Evolutionary conservation across 768 basidiomycete genomes (phyloP), one percentile per base, ranked within the genome.

Genomic region (Pholiota microspora): DNA sequence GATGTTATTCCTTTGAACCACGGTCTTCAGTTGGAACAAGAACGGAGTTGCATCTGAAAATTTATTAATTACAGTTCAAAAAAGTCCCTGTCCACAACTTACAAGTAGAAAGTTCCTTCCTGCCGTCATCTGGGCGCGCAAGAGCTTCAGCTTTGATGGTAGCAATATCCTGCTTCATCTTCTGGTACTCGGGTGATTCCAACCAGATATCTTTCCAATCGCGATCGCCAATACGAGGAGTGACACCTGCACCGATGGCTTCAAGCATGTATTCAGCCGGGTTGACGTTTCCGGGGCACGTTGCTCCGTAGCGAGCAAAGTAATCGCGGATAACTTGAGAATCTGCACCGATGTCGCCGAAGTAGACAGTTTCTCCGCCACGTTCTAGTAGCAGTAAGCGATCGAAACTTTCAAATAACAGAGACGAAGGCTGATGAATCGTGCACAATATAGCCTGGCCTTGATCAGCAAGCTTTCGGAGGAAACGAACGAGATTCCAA

Each of bases 301-400:
- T 57, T 0, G 88, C 93, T 12, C 92, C 92, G 57, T 89, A 72
- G 13, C 76, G 75, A 21, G 83, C 82, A 65, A 94, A 92, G 73
- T 96, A 96, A 4, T 84, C 76, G 24, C 81, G 83, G 46, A 95
- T 73, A 31, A 84, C 74, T 1, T 72, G 63, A 3, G 90, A 88
- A 58, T 92, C 88, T 38, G 76, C 67, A 42, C 92, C 94, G 47
- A 95, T 91, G 57, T 90, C 88, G 38, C 93, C 94, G 64, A 92
- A 95, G 77, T 95, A 96, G n/a, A 94, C 90, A 0, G 92, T 94
- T 67, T 91, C 85, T 6, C 94, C 94, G 1, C 94, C 94, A 13
- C 77, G 75, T 62, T 93, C 85, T 13, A 88, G 73, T 8, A 88
- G 73, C 24, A 89, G 67, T 42, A 88, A 70, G 34, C 84, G 79